Evolutionary conservation across 2,329 filamentous ascomycete genomes (phyloP), one percentile per base, ranked within the genome.

Genomic region (Rhynchosporium secalis): DNA sequence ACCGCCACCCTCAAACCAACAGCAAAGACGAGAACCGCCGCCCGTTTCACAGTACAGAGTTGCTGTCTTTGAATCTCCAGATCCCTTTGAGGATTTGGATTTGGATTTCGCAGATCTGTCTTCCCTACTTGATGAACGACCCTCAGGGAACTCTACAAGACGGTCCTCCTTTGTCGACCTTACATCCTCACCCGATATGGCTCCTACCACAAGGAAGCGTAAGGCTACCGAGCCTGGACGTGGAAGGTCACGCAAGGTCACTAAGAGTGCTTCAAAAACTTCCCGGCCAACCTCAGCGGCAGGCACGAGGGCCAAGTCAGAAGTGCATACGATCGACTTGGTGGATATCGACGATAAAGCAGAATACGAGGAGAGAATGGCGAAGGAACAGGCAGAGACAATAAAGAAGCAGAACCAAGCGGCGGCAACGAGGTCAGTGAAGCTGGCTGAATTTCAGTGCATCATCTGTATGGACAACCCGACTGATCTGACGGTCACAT

Each of bases 391-490:
- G 52, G 70, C 69, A 45, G 71, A 73, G 51, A 54, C 69, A 20
- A 66, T 72, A 41, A 71, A 71, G 62, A 65, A 80, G 54, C 72
- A 80, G n/a, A 74, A 76, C 62, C 76, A 77, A 64, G 78, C 78
- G 10, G 76, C 79, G 59, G 76, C 78, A 56, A 81, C 83, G 56
- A 82, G 80, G 48, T 70, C 78, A 75, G 56, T 73, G 79, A 70
- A 83, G 72, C 73, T 89, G 15, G 77, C 79, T 49, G 76, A 78
- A 3, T 86, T 87, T 54, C 83, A 88, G 73, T 89, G 86, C 65
- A 84, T 86, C 48, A 88, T 89, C 62, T 89, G 86, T 74, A 86
- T 88, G 83, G 86, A 88, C 64, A 79, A 84, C 64, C 81, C 79
- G 31, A 81, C 79, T 1, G 77, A 78, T 33, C 69, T 89, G 64